Base-by-base conservation (phyloP, 176 grass and related monocot genomes). In the Aegilops bicornis region DNA sequence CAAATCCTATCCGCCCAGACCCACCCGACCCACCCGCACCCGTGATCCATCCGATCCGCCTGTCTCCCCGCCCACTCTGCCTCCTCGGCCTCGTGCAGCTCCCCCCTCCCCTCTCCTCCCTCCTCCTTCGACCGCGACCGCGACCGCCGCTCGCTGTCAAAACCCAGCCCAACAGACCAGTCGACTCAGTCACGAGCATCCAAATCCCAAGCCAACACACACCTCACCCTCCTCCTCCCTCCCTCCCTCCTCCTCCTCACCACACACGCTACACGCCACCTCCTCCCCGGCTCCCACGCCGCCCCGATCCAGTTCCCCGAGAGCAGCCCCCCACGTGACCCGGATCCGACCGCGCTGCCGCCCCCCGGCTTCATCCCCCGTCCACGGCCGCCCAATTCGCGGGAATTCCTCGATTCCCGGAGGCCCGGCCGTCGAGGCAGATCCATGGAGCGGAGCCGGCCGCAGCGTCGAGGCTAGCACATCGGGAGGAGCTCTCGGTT, bases 71-170 rank as follows among this genome's bases (percentile, higher is more conserved):
- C 7, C 79, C n/a, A 24, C 67, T 24, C 69, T 64, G 87, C 76
- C 39, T 79, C 81, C 82, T 17, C 78, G 5, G 69, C 84, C 71
- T 76, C 64, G 24, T 79, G 64, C 84, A 70, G 33, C 66, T 80
- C 66, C 83, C 69, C 70, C 70, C 40, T 69, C 67, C 43, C 31
- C 30, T 52, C 48, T 0, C 1, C 45, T 31, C 6, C 63, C 62
- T 12, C 72, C 50, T 56, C 75, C 82, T 83, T 76, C 85, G 56
- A 81, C 84, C 65, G 84, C 84, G 79, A 90, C 88, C 64, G 83
- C 88, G 78, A 85, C 88, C 84, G 89, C 81, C 36, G 85, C 76
- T 84, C 76, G 89, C 85, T 91, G 89, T 91, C 85, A 78, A 85
- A 77, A 77, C 73, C 47, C 7, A 36, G 23, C 60, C 83, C 13